phyloP scores from a whole-genome alignment of 768 basidiomycete species.

The Suillus clintonianus region DNA sequence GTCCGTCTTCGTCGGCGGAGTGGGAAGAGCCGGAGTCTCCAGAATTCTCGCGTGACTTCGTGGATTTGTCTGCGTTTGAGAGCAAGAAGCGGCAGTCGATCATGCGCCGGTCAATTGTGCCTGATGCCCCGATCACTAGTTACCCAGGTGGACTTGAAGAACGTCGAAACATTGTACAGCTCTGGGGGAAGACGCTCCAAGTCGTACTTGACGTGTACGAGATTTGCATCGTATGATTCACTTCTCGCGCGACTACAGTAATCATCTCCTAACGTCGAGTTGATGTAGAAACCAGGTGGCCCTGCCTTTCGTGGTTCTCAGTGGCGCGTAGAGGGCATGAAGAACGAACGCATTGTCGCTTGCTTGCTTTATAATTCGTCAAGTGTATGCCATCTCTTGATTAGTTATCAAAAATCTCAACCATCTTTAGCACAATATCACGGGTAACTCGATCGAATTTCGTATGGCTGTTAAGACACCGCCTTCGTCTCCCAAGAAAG shows the following conservation, averaged over 20 bases:
- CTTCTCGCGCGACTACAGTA: background rate
- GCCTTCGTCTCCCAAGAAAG: slow-evolving; percentile 24
- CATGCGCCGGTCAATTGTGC: slow-evolving; percentile 44
- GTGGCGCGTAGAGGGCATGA: slow-evolving; percentile 60
- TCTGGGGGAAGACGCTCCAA: slow-evolving; percentile 43
- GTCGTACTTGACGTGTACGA: slow-evolving; percentile 45
- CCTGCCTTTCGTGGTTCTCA: slow-evolving; percentile 34
- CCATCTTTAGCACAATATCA: slow-evolving; percentile 46
- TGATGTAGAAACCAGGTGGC: slow-evolving; percentile 33
- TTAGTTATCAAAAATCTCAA: background rate
- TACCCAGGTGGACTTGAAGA: slow-evolving; percentile 50
- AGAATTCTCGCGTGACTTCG: slow-evolving; percentile 50
- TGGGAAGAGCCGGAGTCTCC: slow-evolving; percentile 55
- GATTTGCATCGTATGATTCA: slow-evolving; percentile 40
- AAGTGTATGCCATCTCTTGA: slow-evolving; percentile 33
- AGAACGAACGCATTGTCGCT: slow-evolving; percentile 52
- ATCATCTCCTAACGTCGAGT: background rate
- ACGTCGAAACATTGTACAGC: slow-evolving; percentile 38
- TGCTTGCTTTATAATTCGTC: slow-evolving; percentile 44
- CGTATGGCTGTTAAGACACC: slow-evolving; percentile 56
- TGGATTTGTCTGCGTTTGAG: slow-evolving; percentile 46
- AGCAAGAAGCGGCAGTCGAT: slow-evolving; percentile 44
- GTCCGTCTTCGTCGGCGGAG: slow-evolving; percentile 39
- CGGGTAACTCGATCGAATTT: slow-evolving; percentile 38
- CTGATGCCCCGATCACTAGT: slow-evolving; percentile 43